Percentiles rank a stretch among this genome's conserved stretches.
These are phyloP conservation scores for Chaetoscypha palmicola DNA, from an alignment of 2,329 filamentous ascomycete genomes.

Conservation along the genomic window DNA sequence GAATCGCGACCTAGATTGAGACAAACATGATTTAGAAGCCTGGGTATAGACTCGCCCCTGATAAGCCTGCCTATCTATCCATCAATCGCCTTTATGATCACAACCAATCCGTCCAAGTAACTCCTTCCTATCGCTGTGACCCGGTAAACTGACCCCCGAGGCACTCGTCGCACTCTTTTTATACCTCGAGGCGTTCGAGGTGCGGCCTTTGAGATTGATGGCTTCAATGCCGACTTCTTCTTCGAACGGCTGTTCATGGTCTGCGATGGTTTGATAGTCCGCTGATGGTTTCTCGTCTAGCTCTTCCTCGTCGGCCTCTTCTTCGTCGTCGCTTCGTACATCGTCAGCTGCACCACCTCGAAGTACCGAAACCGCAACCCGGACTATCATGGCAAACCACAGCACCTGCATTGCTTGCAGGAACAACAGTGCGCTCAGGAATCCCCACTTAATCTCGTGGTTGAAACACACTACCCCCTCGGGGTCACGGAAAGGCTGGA, in stretches of 20 bases:
- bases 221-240: constrained; percentile 70
- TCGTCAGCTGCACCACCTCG: constrained; percentile 75
- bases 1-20: too few species aligned
- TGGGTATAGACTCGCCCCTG: too few species aligned
- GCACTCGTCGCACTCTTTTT: constrained; percentile 25
- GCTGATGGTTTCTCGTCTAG: constrained; percentile 10
- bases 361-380: constrained; percentile 74
- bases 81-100: constrained; percentile 28
- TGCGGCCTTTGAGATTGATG: constrained; percentile 52
- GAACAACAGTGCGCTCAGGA: constrained; percentile 68
- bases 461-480: constrained; percentile 76
- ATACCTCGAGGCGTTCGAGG: constrained; percentile 22
- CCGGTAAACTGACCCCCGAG: constrained; percentile 29
- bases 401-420: constrained; percentile 74
- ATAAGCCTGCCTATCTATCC: too few species aligned
- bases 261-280: constrained; percentile 12
- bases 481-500: constrained; percentile 67
- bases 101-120: constrained; percentile 31
- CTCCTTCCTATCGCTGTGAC: constrained; percentile 31
- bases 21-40: too few species aligned
- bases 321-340: constrained; percentile 72
- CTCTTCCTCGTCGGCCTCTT: constrained; percentile 44
- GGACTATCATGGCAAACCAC: constrained; percentile 87
- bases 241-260: constrained; percentile 46
- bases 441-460: constrained; percentile 63